Conservation (phyloP, 2,329 filamentous ascomycete genomes). For the Xylariales sp. region DNA sequence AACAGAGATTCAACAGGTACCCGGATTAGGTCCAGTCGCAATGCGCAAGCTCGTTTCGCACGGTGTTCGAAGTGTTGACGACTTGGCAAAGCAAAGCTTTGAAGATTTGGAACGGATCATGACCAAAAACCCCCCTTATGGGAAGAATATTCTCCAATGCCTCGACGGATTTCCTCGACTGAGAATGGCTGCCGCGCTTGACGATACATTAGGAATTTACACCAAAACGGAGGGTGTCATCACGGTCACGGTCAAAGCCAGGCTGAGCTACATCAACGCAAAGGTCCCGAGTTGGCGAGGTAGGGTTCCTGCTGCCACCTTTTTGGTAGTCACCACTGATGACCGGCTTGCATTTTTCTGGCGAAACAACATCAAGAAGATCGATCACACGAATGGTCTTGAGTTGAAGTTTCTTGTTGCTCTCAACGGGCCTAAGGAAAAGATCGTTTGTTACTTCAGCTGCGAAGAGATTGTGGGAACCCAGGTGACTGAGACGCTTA, state of each 20-base stretch:
- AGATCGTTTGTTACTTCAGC: slow-evolving; percentile 65
- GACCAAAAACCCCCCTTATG: slow-evolving; percentile 79
- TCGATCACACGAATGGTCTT: slow-evolving; percentile 53
- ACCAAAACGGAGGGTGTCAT: slow-evolving; percentile 35
- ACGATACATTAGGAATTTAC: slow-evolving; percentile 11
- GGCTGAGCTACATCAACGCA: slow-evolving; percentile 68
- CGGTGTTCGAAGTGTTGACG: slow-evolving; percentile 66
- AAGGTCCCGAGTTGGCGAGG: slow-evolving; percentile 58
- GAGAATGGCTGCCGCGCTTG: slow-evolving; percentile 33
- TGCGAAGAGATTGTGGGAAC: slow-evolving; percentile 81
- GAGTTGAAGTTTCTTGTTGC: slow-evolving; percentile 56
- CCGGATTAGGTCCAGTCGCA: slow-evolving; percentile 70
- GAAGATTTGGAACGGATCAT: slow-evolving; percentile 72
- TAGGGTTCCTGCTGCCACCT: slow-evolving; percentile 64
- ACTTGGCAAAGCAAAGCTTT: slow-evolving; percentile 62
- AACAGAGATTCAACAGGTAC: slow-evolving; percentile 77
- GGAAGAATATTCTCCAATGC: slow-evolving; percentile 60
- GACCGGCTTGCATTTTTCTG: slow-evolving; percentile 67
- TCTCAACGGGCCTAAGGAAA: slow-evolving; percentile 48
- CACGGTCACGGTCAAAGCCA: slow-evolving; percentile 60
- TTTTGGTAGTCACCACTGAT: slow-evolving; percentile 67
- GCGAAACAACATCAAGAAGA: slow-evolving; percentile 56
- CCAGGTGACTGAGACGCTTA: slow-evolving; percentile 25
- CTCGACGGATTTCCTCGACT: slow-evolving; percentile 66
- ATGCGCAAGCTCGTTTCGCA: slow-evolving; percentile 68